Percentiles rank a stretch among this genome's conserved stretches.
Conservation (phyloP, 1,284 basidiomycete genomes). For the Ceratobasidium sp. region DNA sequence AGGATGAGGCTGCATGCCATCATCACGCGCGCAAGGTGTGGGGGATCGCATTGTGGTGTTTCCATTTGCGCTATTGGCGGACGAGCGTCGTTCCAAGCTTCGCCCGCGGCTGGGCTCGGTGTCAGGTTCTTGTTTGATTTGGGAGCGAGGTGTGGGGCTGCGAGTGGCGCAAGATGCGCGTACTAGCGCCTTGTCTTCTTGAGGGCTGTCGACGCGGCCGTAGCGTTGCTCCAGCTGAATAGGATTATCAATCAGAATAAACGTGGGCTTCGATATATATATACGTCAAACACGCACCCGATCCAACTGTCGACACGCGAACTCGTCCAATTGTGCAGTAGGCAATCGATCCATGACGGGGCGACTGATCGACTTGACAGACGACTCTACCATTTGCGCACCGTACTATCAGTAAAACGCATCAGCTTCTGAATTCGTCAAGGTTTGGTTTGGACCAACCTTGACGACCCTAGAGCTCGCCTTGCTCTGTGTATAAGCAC, state of each 20-base stretch:
- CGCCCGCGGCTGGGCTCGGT: conserved; percentile 31
- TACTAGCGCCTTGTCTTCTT: not conserved
- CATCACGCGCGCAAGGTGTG: conserved; percentile 44
- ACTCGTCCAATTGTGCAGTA: conserved; percentile 85
- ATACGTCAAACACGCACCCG: conserved; percentile 64
- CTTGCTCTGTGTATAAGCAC: conserved; percentile 82
- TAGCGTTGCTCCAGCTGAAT: conserved; percentile 42
- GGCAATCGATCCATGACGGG: conserved; percentile 87
- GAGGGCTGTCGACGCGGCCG: conserved; percentile 31
- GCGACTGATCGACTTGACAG: conserved; percentile 83
- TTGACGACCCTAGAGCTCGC: conserved; percentile 84
- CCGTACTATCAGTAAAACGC: conserved; percentile 72
- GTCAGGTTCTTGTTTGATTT: conserved; percentile 39
- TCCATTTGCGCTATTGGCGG: conserved; percentile 54
- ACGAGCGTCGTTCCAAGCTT: conserved; percentile 38
- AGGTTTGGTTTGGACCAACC: conserved; percentile 55
- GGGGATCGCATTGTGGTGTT: conserved; percentile 42
- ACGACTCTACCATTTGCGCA: conserved; percentile 88
- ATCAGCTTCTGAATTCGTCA: conserved; percentile 34
- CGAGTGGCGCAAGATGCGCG: conserved; percentile 6
- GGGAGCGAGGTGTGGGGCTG: conserved; percentile 41
- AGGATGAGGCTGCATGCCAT: conserved; percentile 26
- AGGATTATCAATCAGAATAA: conserved; percentile 30
- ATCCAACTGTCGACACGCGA: conserved; percentile 88
- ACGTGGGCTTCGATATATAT: conserved; percentile 48